phyloP scores from a whole-genome alignment of 345 rosid genomes.

The Lenwebbia sp. region DNA sequence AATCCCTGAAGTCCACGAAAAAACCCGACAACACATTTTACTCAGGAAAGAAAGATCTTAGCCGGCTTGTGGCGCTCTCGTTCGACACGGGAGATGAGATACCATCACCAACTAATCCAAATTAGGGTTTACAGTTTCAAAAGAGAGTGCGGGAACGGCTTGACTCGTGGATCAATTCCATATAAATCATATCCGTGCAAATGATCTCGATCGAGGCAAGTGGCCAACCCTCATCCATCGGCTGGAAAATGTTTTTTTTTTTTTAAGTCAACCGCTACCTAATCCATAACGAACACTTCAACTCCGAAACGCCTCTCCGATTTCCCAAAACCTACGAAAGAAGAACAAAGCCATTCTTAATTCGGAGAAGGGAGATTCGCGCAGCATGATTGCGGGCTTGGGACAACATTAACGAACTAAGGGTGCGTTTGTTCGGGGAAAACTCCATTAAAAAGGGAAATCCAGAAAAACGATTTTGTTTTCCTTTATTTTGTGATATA shows the following conservation, averaged over 20 bases:
- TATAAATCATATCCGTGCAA: not conserved
- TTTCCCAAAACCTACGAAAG: not conserved
- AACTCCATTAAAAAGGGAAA: too few relatives aligned
- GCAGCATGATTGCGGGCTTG: not conserved
- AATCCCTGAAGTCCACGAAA: not conserved
- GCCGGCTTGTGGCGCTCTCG: not conserved
- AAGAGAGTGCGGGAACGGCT: not conserved
- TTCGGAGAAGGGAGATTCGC: not conserved
- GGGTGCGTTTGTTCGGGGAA: too few relatives aligned
- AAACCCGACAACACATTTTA: not conserved
- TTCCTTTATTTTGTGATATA: too few relatives aligned
- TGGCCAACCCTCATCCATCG: conserved; percentile 12
- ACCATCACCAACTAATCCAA: not conserved
- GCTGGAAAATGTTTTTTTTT: not conserved
- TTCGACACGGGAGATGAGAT: not conserved
- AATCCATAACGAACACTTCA: not conserved
- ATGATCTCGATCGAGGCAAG: conserved; percentile 1
- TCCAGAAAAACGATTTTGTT: too few relatives aligned
- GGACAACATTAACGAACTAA: not conserved
- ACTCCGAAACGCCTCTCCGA: not conserved
- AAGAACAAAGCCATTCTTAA: not conserved
- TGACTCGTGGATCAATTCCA: not conserved
- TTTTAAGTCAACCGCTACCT: conserved; percentile 2
- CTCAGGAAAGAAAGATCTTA: not conserved
- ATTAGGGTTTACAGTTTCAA: not conserved